Base-by-base conservation (phyloP, 768 basidiomycete species). In the Hygrophorus pudorinus region DNA sequence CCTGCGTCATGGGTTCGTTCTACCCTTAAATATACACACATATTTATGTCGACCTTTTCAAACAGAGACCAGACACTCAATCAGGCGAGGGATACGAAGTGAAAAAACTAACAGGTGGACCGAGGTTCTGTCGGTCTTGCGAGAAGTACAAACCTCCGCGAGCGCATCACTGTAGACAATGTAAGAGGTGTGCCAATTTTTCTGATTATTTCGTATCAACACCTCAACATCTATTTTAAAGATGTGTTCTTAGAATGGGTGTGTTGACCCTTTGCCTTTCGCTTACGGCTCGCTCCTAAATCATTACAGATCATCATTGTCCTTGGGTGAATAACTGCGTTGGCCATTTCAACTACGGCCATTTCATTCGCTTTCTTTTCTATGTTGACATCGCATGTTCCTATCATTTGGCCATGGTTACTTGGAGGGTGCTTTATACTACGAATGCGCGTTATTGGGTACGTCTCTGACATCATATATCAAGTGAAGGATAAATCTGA, bases 321-420 rank as follows among this genome's bases (percentile, higher is more conserved):
- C 89, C 88, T 5, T 93, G 88, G 90, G 78, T 91, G 27, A 83
- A 90, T 60, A 97, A 92, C 53, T 94, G 93, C 56, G 85, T 99
- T 50, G 96, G 96, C 0, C 83, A 90, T 59, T 78, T 72, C 65
- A 99, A 97, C 60, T 81, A 96, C 51, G 85, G 84, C 1, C 75
- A 87, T 62, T 90, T 90, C 53, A 66, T 96, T 41, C 85, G 92
- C 14, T 98, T 97, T 65, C 74, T 97, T 0, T 85, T 93, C 63
- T 94, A 73, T 52, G 92, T 97, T 42, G 89, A 96, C 57, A 13
- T 90, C n/a, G 79, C 92, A 2, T 94, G 91, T 56, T 70, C 71
- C 14, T 96, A 91, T 55, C 93, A 99, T 55, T 56, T 92, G 36
- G 65, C 59, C n/a, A 91, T 98, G 85, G 65, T 97, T 28, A 78